phyloP scores from a whole-genome alignment of 2,329 filamentous ascomycete species.

The Diaporthe sp. region DNA sequence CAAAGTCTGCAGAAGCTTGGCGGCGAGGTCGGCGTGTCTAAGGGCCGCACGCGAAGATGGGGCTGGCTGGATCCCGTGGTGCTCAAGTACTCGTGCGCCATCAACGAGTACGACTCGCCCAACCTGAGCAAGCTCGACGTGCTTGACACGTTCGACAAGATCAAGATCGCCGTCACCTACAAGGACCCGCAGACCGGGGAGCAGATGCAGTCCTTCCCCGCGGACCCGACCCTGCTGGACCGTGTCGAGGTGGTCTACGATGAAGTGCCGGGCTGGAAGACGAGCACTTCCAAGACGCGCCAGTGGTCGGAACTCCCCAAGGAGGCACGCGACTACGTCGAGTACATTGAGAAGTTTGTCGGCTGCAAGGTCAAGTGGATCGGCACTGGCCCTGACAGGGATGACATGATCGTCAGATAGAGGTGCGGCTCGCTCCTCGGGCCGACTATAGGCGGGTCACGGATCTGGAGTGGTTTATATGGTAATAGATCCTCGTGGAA shows the following conservation, averaged over 20 bases:
- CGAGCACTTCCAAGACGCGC: constrained; percentile 71
- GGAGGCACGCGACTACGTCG: constrained; percentile 75
- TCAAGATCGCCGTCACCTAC: constrained; percentile 83
- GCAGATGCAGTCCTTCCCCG: constrained; percentile 74
- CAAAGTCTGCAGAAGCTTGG: constrained; percentile 58
- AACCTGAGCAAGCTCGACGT: constrained; percentile 73
- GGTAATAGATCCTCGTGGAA: constrained; percentile 16
- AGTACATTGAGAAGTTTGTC: constrained; percentile 75
- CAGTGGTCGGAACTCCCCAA: constrained; percentile 74
- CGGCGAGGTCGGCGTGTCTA: constrained; percentile 55
- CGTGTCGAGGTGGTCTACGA: constrained; percentile 76
- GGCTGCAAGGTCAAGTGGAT: constrained; percentile 75
- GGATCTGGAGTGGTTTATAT: constrained; percentile 18
- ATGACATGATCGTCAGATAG: constrained; percentile 71
- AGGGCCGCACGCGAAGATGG: constrained; percentile 70
- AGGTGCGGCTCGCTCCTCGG: constrained; percentile 46
- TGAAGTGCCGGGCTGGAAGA: constrained; percentile 79
- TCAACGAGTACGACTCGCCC: constrained; percentile 65
- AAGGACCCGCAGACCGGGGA: constrained; percentile 59
- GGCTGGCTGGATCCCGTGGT: constrained; percentile 77
- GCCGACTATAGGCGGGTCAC: background rate
- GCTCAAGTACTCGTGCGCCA: constrained; percentile 71
- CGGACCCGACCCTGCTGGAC: constrained; percentile 71
- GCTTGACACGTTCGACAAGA: constrained; percentile 79
- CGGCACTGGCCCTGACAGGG: constrained; percentile 75